These are phyloP conservation scores for Citrus mangshanensis DNA, from an alignment of 345 rosid species.

Conservation along the genomic window DNA sequence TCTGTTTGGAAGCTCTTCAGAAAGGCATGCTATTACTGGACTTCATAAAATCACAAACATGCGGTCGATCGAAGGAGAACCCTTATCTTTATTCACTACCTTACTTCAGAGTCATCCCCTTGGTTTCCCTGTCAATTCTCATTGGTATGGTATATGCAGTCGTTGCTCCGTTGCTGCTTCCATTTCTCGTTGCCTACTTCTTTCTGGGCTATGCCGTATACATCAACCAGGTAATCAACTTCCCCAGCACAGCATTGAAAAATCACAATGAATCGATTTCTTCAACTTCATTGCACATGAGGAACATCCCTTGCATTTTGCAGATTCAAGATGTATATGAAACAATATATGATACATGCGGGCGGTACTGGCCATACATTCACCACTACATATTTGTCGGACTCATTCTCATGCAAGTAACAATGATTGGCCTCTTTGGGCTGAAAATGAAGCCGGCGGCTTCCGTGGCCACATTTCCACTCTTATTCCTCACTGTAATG, in stretches of 20 bases:
- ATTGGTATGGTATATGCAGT: slow-evolving; percentile 87
- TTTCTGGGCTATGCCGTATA: slow-evolving; percentile 73
- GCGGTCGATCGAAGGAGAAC: slow-evolving; percentile 48
- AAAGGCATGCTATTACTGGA: slow-evolving; percentile 64
- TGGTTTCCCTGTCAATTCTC: slow-evolving; percentile 61
- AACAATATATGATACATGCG: slow-evolving; percentile 69
- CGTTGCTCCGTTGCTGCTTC: slow-evolving; percentile 76
- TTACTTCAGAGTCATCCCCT: slow-evolving; percentile 73
- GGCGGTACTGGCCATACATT: slow-evolving; percentile 73
- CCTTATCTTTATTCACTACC: slow-evolving; percentile 77
- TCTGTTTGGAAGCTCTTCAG: slow-evolving; percentile 83
- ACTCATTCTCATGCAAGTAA: slow-evolving; percentile 87
- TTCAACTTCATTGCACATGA: background rate
- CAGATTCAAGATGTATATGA: slow-evolving; percentile 84
- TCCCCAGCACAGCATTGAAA: slow-evolving; percentile 5
- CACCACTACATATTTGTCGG: slow-evolving; percentile 68
- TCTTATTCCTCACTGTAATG: slow-evolving; percentile 56
- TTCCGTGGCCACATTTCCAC: slow-evolving; percentile 72
- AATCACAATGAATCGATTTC: background rate
- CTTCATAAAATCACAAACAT: slow-evolving; percentile 40
- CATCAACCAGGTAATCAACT: slow-evolving; percentile 63
- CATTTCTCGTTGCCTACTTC: slow-evolving; percentile 77
- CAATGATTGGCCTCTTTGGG: slow-evolving; percentile 88
- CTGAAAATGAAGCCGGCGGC: slow-evolving; percentile 90
- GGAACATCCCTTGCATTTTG: background rate